phyloP scores from a whole-genome alignment of 768 basidiomycete species.

The Boletus rubroflammeus region DNA sequence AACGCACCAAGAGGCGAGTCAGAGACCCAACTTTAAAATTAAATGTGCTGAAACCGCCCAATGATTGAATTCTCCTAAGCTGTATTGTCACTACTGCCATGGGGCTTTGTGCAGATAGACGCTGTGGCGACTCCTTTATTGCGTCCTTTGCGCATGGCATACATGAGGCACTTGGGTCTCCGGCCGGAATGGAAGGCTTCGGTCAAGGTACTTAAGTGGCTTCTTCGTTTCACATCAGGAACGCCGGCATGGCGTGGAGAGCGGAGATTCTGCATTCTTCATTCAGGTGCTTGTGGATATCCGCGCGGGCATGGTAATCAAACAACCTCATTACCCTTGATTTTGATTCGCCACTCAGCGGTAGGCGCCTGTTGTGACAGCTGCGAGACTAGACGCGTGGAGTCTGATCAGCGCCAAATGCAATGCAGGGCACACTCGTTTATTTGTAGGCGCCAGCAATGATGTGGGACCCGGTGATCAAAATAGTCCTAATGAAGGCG shows the following conservation, averaged over 20 bases:
- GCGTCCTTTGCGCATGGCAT: background rate
- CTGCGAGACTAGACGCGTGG: background rate
- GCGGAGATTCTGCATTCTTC: conserved; percentile 5
- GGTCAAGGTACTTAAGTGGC: background rate
- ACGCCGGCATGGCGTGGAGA: background rate
- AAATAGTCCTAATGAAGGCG: background rate
- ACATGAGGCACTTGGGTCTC: conserved; percentile 3
- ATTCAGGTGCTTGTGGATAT: background rate
- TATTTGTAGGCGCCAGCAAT: background rate
- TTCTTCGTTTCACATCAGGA: background rate
- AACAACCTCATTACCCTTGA: background rate
- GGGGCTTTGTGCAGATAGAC: background rate
- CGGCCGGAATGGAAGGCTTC: conserved; percentile 11
- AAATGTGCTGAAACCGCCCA: too few relatives aligned
- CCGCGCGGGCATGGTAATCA: background rate
- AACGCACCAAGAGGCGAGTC: too few relatives aligned
- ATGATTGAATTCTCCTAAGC: too few relatives aligned
- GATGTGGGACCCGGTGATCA: background rate
- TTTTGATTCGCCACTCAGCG: background rate
- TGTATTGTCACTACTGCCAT: too few relatives aligned
- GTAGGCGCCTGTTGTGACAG: background rate
- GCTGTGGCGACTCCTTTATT: background rate
- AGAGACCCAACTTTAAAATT: too few relatives aligned
- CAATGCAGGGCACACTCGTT: background rate
- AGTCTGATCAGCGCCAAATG: conserved; percentile 3